Conservation (phyloP, 352 stramenopile species). For the Globisporangium iwayamae region DNA sequence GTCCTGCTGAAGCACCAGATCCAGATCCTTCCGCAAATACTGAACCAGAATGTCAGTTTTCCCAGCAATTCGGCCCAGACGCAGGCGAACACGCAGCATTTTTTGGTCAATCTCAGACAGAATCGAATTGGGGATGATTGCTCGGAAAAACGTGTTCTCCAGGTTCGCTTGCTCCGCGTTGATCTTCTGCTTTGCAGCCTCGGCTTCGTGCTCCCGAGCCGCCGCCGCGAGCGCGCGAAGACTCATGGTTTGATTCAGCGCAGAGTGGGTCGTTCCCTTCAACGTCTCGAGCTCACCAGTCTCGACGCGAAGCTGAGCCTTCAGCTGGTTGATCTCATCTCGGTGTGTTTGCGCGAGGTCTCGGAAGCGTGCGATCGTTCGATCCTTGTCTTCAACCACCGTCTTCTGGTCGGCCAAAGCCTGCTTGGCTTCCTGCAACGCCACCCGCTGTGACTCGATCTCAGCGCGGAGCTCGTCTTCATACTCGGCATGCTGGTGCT, state of each 20-base stretch:
- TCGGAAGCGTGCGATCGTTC: slow-evolving; percentile 77
- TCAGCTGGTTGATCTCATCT: slow-evolving; percentile 72
- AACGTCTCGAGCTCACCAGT: slow-evolving; percentile 66
- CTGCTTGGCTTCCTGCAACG: slow-evolving; percentile 63
- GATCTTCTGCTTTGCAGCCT: slow-evolving; percentile 71
- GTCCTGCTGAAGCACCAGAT: slow-evolving; percentile 36
- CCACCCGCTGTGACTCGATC: slow-evolving; percentile 53
- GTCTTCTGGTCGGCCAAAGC: slow-evolving; percentile 45
- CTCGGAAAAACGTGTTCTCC: slow-evolving; percentile 65
- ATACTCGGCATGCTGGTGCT: slow-evolving; percentile 84
- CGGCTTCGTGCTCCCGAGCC: slow-evolving; percentile 59
- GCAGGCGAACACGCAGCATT: slow-evolving; percentile 64
- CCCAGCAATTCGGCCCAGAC: slow-evolving; percentile 54
- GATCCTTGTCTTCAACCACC: slow-evolving; percentile 69
- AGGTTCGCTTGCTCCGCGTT: slow-evolving; percentile 57
- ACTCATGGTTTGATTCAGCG: slow-evolving; percentile 72
- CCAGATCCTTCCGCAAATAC: slow-evolving; percentile 62
- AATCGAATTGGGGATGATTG: slow-evolving; percentile 64
- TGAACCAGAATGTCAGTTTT: slow-evolving; percentile 73
- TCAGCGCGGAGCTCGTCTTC: slow-evolving; percentile 72
- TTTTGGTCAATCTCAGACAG: slow-evolving; percentile 74
- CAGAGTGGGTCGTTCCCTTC: slow-evolving; percentile 69
- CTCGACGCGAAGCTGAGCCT: slow-evolving; percentile 69
- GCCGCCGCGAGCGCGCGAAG: slow-evolving; percentile 54
- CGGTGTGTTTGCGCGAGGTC: slow-evolving; percentile 63